A percentile compares a stretch with the other conserved stretches of the same genome.
Conservation (phyloP, 805 yeast species). For the Candida germanica region DNA sequence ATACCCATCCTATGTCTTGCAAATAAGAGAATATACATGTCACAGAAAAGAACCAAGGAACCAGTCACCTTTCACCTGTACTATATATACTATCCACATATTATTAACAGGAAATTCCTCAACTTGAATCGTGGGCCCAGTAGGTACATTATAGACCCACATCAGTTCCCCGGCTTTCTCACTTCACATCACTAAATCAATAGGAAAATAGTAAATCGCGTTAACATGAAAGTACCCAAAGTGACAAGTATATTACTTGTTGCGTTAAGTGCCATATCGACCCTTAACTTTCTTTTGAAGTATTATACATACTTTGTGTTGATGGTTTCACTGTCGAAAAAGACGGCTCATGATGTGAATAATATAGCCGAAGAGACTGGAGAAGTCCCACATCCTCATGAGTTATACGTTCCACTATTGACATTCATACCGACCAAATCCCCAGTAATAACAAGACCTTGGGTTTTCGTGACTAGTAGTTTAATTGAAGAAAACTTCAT, state of each 20-base stretch:
- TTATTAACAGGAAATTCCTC: too few relatives aligned
- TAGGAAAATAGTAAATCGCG: too few relatives aligned
- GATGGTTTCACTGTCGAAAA: constrained; percentile 28
- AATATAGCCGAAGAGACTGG: constrained; percentile 31
- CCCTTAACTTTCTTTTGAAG: constrained; percentile 32
- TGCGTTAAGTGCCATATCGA: constrained; percentile 27
- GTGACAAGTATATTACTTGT: constrained; percentile 33
- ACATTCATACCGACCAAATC: constrained; percentile 47
- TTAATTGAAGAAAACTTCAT: constrained; percentile 45
- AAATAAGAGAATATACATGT: too few relatives aligned
- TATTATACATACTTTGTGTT: constrained; percentile 38
- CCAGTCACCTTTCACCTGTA: too few relatives aligned
- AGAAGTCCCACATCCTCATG: constrained; percentile 43
- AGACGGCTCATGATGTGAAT: constrained; percentile 19
- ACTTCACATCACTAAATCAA: too few relatives aligned
- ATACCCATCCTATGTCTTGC: too few relatives aligned
- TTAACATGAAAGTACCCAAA: constrained; percentile 34
- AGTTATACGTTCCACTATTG: constrained; percentile 47
- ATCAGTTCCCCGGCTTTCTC: too few relatives aligned
- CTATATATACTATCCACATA: too few relatives aligned
- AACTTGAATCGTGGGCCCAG: too few relatives aligned
- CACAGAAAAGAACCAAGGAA: too few relatives aligned
- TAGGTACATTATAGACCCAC: too few relatives aligned
- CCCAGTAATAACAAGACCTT: constrained; percentile 40
- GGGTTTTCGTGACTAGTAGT: constrained; percentile 48